phyloP scores from a whole-genome alignment of 345 rosid species.

The Rhizophora mangle region DNA sequence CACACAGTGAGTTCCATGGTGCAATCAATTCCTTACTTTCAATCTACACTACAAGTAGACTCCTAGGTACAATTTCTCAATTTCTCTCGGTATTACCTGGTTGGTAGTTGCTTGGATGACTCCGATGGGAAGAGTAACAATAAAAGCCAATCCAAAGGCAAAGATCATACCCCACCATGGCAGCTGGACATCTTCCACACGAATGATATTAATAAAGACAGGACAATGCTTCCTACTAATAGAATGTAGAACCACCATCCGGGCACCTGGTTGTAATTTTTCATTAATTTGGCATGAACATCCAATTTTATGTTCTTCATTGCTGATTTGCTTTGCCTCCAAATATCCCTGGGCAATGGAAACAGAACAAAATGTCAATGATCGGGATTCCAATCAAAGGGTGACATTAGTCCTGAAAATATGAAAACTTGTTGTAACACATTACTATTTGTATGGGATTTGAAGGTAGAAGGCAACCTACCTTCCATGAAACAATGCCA shows the following conservation, averaged over 20 bases:
- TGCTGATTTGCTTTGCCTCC: slow-evolving; percentile 75
- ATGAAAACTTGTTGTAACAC: neutral
- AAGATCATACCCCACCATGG: slow-evolving; percentile 98
- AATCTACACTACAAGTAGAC: neutral
- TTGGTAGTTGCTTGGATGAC: slow-evolving; percentile 99
- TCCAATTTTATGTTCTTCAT: slow-evolving; percentile 70
- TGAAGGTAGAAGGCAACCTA: slow-evolving; percentile 16
- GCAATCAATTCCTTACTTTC: neutral
- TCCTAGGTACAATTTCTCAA: too few species aligned
- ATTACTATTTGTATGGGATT: neutral
- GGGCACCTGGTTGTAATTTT: slow-evolving; percentile 83
- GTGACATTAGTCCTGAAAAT: neutral
- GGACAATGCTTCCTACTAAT: slow-evolving; percentile 49
- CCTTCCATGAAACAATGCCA: slow-evolving; percentile 97
- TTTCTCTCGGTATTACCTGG: slow-evolving; percentile 46
- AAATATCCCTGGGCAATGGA: slow-evolving; percentile 62
- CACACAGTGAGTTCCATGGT: neutral
- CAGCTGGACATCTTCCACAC: slow-evolving; percentile 79
- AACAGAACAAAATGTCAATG: slow-evolving; percentile 5
- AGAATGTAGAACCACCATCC: slow-evolving; percentile 84
- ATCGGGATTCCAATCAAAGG: slow-evolving; percentile 1
- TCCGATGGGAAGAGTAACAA: slow-evolving; percentile 95
- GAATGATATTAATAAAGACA: slow-evolving; percentile 73
- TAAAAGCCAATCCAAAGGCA: slow-evolving; percentile 78
- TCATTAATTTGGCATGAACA: slow-evolving; percentile 75